Percentiles rank a stretch among this genome's conserved stretches.
phyloP scores from a whole-genome alignment of 2,329 filamentous ascomycete genomes.

The Ceratocystis cacaofunesta region DNA sequence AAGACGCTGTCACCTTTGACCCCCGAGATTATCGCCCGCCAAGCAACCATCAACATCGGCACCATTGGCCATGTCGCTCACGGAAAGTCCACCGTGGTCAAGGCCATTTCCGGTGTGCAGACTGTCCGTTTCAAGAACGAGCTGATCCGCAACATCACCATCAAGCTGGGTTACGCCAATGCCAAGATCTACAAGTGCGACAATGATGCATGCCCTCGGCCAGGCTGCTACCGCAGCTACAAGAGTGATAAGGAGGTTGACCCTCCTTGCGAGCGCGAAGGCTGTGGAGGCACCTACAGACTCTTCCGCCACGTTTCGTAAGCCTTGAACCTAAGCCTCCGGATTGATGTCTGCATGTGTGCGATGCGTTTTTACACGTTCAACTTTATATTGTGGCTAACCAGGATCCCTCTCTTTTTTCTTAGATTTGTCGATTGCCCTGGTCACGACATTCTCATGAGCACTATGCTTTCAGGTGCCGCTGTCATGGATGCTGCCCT shows the following conservation, averaged over 20 bases:
- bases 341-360: too few species aligned
- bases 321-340: slow-evolving; percentile 27
- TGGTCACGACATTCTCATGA: slow-evolving; percentile 99
- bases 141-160: slow-evolving; percentile 96
- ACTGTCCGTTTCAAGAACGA: slow-evolving; percentile 99
- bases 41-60: slow-evolving; percentile 98
- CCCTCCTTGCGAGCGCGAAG: slow-evolving; percentile 85
- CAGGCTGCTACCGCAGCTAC: slow-evolving; percentile 90
- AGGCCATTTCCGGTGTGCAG: slow-evolving; percentile 97
- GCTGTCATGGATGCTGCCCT: slow-evolving; percentile 99
- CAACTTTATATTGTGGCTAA: slow-evolving; percentile 19
- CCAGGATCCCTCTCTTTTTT: slow-evolving; percentile 1
- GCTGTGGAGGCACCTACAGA: slow-evolving; percentile 75
- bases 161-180: slow-evolving; percentile 98
- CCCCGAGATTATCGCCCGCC: slow-evolving; percentile 90
- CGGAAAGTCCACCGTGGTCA: slow-evolving; percentile 97
- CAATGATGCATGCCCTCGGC: slow-evolving; percentile 76
- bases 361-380: too few species aligned
- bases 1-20: slow-evolving; percentile 68
- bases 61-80: slow-evolving; percentile 98
- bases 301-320: slow-evolving; percentile 85
- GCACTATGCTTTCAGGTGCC: slow-evolving; percentile 98
- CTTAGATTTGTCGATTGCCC: slow-evolving; percentile 90
- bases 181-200: slow-evolving; percentile 99
- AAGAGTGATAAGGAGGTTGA: slow-evolving; percentile 99